Evolutionary conservation across 371 early-diverging fungal species (phyloP).

Genomic region (Rhizomucor miehei): DNA sequence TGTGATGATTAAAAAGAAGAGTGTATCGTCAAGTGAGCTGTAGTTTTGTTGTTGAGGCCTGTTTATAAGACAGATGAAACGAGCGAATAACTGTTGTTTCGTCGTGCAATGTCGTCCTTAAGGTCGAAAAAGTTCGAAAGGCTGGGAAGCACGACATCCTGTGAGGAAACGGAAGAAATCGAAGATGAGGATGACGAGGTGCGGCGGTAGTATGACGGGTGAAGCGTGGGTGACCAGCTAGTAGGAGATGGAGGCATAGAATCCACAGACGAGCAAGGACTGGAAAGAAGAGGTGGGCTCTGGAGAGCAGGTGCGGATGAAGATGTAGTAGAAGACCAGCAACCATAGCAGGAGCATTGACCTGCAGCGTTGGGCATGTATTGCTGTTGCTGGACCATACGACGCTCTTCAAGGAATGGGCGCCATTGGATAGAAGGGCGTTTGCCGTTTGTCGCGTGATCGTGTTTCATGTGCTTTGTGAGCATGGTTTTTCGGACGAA

Average conservation of each 20-base stretch:
- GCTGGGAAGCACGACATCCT: conserved; percentile 24
- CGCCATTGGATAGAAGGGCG: conserved; percentile 45
- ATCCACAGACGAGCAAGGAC: conserved; percentile 17
- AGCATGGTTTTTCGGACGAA: conserved; percentile 70
- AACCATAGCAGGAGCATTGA: neutral
- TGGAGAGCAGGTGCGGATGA: conserved; percentile 16
- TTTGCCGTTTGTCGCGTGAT: conserved; percentile 35
- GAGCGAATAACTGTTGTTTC: neutral
- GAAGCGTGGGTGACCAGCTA: neutral
- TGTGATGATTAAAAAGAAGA: neutral
- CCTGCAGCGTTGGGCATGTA: conserved; percentile 15
- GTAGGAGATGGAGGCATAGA: conserved; percentile 17
- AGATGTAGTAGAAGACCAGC: conserved; percentile 1
- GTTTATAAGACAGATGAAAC: neutral
- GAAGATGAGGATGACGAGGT: neutral
- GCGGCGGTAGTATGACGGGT: neutral
- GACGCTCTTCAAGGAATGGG: conserved; percentile 47
- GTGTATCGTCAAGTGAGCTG: neutral
- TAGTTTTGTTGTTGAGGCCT: too few species aligned
- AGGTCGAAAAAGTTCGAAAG: conserved; percentile 16
- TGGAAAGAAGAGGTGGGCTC: conserved; percentile 15
- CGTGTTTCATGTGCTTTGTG: conserved; percentile 60
- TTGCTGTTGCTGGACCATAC: conserved; percentile 28
- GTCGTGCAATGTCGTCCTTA: neutral
- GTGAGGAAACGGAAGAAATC: neutral